These are phyloP conservation scores for Collybiopsis confluens DNA, from an alignment of 768 basidiomycete species.

Conservation along the genomic window DNA sequence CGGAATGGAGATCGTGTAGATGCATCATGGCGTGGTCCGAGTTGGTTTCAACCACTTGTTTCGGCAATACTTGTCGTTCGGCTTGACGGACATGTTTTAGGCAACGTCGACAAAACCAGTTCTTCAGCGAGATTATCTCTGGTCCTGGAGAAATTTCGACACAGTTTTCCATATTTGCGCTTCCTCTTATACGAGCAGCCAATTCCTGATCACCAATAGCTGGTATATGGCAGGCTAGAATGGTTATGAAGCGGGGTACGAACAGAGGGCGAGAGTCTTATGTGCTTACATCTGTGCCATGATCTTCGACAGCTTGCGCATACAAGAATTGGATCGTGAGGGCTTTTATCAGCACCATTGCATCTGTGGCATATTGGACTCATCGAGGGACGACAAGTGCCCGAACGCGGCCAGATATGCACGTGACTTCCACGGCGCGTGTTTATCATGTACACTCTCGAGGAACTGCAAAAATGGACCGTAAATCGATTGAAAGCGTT, in stretches of 20 bases:
- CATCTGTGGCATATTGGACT: slow-evolving; percentile 20
- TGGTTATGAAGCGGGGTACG: too few species aligned
- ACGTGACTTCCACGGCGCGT: neutral
- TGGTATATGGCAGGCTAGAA: too few species aligned
- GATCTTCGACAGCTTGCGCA: slow-evolving; percentile 27
- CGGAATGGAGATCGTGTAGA: neutral
- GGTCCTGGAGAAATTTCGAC: neutral
- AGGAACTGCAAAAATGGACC: slow-evolving; percentile 43
- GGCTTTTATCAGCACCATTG: slow-evolving; percentile 17
- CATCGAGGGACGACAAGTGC: too few species aligned
- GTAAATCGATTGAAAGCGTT: slow-evolving; percentile 62
- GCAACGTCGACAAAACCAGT: neutral
- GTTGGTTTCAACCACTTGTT: neutral
- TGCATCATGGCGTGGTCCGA: neutral
- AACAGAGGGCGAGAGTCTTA: too few species aligned
- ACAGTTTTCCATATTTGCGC: neutral
- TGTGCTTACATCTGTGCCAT: slow-evolving; percentile 33
- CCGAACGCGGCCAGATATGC: neutral
- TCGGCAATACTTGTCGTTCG: too few species aligned
- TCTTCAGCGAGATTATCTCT: neutral
- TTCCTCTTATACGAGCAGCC: neutral
- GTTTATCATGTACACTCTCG: slow-evolving; percentile 9
- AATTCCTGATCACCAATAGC: neutral
- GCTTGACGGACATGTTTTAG: neutral
- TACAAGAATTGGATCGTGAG: slow-evolving; percentile 26